These are phyloP conservation scores for Nemophila menziesii DNA, from an alignment of 257 asterid species.

Conservation along the genomic window DNA sequence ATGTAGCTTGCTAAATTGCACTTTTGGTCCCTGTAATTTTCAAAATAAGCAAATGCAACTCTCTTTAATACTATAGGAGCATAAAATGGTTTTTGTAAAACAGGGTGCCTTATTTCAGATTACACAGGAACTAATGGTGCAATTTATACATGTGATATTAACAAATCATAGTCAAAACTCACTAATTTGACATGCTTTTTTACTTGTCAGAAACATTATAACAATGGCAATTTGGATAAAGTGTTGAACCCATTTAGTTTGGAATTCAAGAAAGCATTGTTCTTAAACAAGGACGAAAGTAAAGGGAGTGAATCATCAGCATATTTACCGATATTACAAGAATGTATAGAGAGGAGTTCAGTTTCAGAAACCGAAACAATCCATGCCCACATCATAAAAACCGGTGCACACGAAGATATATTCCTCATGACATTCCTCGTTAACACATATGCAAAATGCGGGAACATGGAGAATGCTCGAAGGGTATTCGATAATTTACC, in stretches of 20 bases:
- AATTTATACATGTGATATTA: too few relatives aligned
- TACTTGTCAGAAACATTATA: conserved; percentile 28
- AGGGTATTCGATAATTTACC: conserved; percentile 59
- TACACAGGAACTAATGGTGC: too few relatives aligned
- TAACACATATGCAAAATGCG: conserved; percentile 64
- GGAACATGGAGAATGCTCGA: conserved; percentile 43
- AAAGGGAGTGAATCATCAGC: conserved; percentile 35
- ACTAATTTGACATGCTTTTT: background rate
- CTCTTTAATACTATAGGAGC: too few relatives aligned
- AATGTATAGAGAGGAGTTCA: conserved; percentile 39
- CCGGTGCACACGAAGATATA: conserved; percentile 41
- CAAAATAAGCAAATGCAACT: too few relatives aligned
- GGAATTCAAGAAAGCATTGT: conserved; percentile 40
- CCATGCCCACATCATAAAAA: conserved; percentile 60
- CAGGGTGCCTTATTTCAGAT: too few relatives aligned
- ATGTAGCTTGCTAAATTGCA: too few relatives aligned
- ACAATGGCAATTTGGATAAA: conserved; percentile 32
- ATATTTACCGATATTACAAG: conserved; percentile 59
- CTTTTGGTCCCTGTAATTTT: too few relatives aligned
- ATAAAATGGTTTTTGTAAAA: too few relatives aligned
- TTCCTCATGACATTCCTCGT: conserved; percentile 71
- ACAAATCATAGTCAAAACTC: too few relatives aligned
- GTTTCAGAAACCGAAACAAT: conserved; percentile 35
- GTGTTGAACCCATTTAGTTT: conserved; percentile 21
- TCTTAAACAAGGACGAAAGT: conserved; percentile 24